Evolutionary conservation across 352 stramenopile species (phyloP).

Genomic region (Pythium brassicae): DNA sequence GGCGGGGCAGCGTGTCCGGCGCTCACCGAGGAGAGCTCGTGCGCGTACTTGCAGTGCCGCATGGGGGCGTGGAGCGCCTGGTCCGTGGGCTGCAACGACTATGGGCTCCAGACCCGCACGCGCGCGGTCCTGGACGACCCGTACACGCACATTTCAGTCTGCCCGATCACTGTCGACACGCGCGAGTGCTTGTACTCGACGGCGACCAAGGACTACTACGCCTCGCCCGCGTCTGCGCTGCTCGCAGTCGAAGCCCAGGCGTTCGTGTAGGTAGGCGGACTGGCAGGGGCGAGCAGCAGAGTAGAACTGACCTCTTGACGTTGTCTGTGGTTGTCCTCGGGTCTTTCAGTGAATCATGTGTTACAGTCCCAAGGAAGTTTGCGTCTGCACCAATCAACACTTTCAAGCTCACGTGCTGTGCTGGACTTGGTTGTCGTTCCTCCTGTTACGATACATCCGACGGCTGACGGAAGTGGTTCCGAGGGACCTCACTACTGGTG

Average conservation of each 20-base stretch:
- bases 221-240: slow-evolving; percentile 9
- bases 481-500: too few relatives aligned
- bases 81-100: slow-evolving; percentile 26
- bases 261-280: slow-evolving; percentile 11
- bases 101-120: slow-evolving; percentile 27
- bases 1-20: slow-evolving; percentile 22
- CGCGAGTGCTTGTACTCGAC: slow-evolving; percentile 30
- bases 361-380: too few relatives aligned
- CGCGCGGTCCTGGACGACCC: slow-evolving; percentile 25
- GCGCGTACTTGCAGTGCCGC: slow-evolving; percentile 21
- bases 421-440: too few relatives aligned
- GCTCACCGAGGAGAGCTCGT: slow-evolving; percentile 15
- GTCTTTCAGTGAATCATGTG: too few relatives aligned
- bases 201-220: slow-evolving; percentile 23
- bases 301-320: too few relatives aligned
- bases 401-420: too few relatives aligned
- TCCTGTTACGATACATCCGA: too few relatives aligned
- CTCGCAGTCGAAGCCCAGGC: slow-evolving; percentile 21
- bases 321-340: too few relatives aligned
- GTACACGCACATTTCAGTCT: slow-evolving; percentile 23
- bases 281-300: background rate
- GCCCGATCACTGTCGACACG: slow-evolving; percentile 21
- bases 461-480: too few relatives aligned
- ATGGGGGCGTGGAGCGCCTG: slow-evolving; percentile 24
- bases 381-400: too few relatives aligned